phyloP scores from a whole-genome alignment of 768 basidiomycete genomes.

The Baorangia bicolor region DNA sequence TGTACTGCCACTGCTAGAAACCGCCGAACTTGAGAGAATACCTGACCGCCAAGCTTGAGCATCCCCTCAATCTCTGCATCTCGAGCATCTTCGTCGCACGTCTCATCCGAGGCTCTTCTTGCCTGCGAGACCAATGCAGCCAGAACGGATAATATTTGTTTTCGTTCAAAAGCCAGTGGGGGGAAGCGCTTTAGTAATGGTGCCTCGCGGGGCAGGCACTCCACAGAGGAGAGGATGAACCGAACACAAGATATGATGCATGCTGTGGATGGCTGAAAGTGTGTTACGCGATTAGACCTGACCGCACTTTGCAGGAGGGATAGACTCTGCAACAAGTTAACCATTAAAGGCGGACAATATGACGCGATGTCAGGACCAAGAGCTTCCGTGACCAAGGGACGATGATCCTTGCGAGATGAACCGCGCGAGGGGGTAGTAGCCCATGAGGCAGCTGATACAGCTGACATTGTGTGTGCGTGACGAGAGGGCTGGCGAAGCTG shows the following conservation, averaged over 20 bases:
- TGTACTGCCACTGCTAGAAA: conserved; percentile 78
- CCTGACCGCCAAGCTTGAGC: conserved; percentile 77
- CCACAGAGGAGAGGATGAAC: conserved; percentile 76
- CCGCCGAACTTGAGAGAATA: conserved; percentile 75
- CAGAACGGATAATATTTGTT: conserved; percentile 76
- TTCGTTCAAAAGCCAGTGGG: conserved; percentile 71
- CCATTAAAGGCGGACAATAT: conserved; percentile 79
- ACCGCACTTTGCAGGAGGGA: conserved; percentile 86
- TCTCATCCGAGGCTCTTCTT: conserved; percentile 54
- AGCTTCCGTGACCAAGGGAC: conserved; percentile 45
- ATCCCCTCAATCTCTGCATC: conserved; percentile 67
- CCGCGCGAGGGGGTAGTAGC: conserved; percentile 42
- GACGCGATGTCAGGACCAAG: conserved; percentile 51
- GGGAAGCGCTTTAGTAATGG: conserved; percentile 65
- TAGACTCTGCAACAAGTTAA: conserved; percentile 81
- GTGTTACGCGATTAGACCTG: conserved; percentile 67
- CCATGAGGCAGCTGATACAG: conserved; percentile 55
- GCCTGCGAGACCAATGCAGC: conserved; percentile 82
- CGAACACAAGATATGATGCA: conserved; percentile 94
- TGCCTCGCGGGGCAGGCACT: conserved; percentile 83
- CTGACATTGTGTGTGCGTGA: conserved; percentile 52
- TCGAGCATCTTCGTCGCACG: conserved; percentile 46
- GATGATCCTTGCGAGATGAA: conserved; percentile 40
- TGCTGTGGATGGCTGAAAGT: conserved; percentile 93
- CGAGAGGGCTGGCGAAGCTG: conserved; percentile 38